Conservation (phyloP, 495 filamentous ascomycete species). For the Talaromyces proteolyticus region DNA sequence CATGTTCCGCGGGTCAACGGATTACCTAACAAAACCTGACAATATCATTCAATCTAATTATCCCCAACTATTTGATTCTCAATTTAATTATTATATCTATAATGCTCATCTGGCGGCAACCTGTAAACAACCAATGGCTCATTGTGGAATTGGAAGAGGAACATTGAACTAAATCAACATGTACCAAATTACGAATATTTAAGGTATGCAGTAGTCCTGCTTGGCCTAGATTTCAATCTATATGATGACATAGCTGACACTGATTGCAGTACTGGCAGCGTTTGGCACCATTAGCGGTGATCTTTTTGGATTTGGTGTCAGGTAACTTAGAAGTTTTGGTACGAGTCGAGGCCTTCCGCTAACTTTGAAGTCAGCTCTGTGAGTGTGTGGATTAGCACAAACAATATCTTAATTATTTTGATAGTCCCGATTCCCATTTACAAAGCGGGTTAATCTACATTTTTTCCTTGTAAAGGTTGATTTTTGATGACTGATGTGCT, state of each 20-base stretch:
- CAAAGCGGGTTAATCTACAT: conserved; percentile 36
- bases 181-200: conserved; percentile 42
- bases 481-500: conserved; percentile 12
- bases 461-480: background rate
- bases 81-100: too few species aligned
- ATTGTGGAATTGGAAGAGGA: too few species aligned
- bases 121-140: too few species aligned
- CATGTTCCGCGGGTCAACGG: too few species aligned
- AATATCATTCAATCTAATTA: too few species aligned
- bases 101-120: too few species aligned
- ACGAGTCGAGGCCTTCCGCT: too few species aligned
- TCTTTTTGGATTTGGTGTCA: conserved; percentile 40
- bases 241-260: background rate
- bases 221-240: background rate
- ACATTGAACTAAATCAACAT: too few species aligned
- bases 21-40: too few species aligned
- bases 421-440: conserved; percentile 53
- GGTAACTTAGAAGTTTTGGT: too few species aligned
- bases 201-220: conserved; percentile 19
- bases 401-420: conserved; percentile 65
- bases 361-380: too few species aligned
- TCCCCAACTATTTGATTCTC: too few species aligned
- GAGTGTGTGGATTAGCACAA: conserved; percentile 64
- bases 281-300: conserved; percentile 46
- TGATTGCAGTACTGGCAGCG: conserved; percentile 32